These are phyloP conservation scores for Periconia sp. DNA, from an alignment of 2,329 filamentous ascomycete species.

Conservation along the genomic window DNA sequence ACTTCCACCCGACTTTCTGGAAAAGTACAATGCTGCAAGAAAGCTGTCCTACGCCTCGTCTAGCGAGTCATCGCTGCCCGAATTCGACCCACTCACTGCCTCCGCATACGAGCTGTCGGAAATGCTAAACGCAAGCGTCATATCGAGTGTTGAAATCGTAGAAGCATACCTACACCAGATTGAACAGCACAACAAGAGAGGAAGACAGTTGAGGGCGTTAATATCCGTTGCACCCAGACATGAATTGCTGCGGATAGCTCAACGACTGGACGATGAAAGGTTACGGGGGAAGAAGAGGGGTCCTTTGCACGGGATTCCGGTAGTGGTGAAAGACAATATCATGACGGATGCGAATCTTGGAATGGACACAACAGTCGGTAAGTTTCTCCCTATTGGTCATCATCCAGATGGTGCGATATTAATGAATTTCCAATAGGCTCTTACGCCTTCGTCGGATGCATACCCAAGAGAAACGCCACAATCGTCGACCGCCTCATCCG, in stretches of 20 bases:
- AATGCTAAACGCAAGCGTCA: conserved; percentile 29
- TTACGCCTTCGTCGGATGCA: conserved; percentile 42
- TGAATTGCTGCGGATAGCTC: conserved; percentile 39
- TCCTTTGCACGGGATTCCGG: conserved; percentile 47
- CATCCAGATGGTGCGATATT: not conserved
- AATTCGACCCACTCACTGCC: conserved; percentile 35
- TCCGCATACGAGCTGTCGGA: conserved; percentile 36
- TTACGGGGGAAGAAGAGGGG: conserved; percentile 37
- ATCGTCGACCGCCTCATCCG: conserved; percentile 42
- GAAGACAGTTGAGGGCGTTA: conserved; percentile 39
- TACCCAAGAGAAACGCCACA: conserved; percentile 40
- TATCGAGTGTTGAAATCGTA: conserved; percentile 40
- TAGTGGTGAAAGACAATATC: conserved; percentile 48
- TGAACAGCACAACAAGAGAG: conserved; percentile 38
- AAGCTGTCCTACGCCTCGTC: conserved; percentile 34
- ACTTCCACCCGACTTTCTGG: conserved; percentile 17
- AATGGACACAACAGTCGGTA: conserved; percentile 47
- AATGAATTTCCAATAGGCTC: conserved; percentile 23
- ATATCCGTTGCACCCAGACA: conserved; percentile 43
- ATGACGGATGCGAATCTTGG: conserved; percentile 41
- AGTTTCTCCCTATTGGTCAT: conserved; percentile 1
- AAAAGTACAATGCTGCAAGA: conserved; percentile 18
- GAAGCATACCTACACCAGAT: conserved; percentile 38
- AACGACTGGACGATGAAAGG: conserved; percentile 45
- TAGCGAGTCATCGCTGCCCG: conserved; percentile 23